These are phyloP conservation scores for Teratosphaeriaceae sp. DNA, from an alignment of 2,329 filamentous ascomycete species.

Conservation along the genomic window DNA sequence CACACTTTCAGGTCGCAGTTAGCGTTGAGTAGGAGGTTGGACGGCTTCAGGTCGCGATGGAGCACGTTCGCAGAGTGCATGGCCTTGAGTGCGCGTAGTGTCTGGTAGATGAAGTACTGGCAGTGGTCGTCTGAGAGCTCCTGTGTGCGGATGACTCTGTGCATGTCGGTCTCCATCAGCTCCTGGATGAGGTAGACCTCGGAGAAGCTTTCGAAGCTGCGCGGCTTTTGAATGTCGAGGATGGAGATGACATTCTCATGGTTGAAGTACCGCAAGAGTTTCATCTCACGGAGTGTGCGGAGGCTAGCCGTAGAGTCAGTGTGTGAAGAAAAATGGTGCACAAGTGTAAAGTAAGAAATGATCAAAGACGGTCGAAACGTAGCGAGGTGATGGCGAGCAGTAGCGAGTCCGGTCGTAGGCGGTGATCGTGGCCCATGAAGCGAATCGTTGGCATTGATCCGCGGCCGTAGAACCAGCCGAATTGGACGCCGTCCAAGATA, in stretches of 20 bases:
- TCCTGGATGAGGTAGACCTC: conserved; percentile 99
- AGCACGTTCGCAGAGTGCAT: conserved; percentile 99
- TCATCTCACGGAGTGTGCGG: conserved; percentile 96
- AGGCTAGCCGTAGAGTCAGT: too few species aligned
- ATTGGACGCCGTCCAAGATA: too few species aligned
- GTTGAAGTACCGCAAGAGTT: conserved; percentile 97
- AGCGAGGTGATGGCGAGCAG: too few species aligned
- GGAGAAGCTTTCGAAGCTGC: conserved; percentile 91
- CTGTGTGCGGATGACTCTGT: conserved; percentile 96
- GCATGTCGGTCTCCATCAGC: conserved; percentile 99
- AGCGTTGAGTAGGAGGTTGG: conserved; percentile 91
- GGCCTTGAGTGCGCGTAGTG: conserved; percentile 90
- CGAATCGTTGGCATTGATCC: too few species aligned
- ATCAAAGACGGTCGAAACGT: too few species aligned
- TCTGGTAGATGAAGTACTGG: conserved; percentile 99
- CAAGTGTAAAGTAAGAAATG: too few species aligned
- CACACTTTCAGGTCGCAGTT: conserved; percentile 99
- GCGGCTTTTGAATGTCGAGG: conserved; percentile 95
- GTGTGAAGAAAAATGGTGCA: too few species aligned
- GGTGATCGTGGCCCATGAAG: too few species aligned
- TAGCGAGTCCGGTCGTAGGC: too few species aligned
- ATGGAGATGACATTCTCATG: conserved; percentile 99
- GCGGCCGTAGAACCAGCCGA: too few species aligned
- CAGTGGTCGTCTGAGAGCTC: conserved; percentile 98
- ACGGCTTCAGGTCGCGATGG: conserved; percentile 95